Base-by-base conservation (phyloP, 306 rosid species). In the Malus sieversii region DNA sequence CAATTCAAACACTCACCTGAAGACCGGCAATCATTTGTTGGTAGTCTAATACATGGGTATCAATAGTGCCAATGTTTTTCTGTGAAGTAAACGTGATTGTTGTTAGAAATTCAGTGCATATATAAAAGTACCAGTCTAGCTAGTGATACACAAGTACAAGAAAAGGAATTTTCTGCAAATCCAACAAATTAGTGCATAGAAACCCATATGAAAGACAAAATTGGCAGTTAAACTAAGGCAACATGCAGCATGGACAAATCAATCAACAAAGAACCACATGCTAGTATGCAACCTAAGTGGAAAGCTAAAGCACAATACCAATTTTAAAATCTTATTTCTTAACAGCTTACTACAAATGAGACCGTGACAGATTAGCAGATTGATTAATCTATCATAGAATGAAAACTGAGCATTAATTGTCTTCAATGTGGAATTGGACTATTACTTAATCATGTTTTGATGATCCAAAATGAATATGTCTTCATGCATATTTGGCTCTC, bases 21-120 rank as follows among this genome's bases (percentile, higher is more conserved):
- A 88, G 90, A 74, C 88, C 80, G 83, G 84, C 88, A 62, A 88
- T 88, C 92, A 88, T 88, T 78, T 81, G 79, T 63, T 86, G 88
- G 83, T 88, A 88, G 81, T 86, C 92, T 48, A 84, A 88, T 30
- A 88, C 88, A 76, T 86, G 90, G 70, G 87, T 80, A 68, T 88
- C 86, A 66, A 86, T 79, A 40, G 84, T 86, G 44, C 90, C 92
- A 57, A 88, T 82, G 66, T 88, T 88, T 84, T 84, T 88, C 90
- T 88, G 82, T 27, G 66, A 72, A 79, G 38, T 64, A 82, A 53
- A 74, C 42, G 61, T 57, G 10, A 35, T 3, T 19, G n/a, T 70
- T 13, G 61, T 62, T 25, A 66, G 18, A 64, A 64, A 44, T 57
- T 20, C 14, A 60, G 30, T 68, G 33, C 42, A 75, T 30, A 57